Evolutionary conservation across 179 eudicot species (phyloP).

Genomic region (Kewa caespitosa): DNA sequence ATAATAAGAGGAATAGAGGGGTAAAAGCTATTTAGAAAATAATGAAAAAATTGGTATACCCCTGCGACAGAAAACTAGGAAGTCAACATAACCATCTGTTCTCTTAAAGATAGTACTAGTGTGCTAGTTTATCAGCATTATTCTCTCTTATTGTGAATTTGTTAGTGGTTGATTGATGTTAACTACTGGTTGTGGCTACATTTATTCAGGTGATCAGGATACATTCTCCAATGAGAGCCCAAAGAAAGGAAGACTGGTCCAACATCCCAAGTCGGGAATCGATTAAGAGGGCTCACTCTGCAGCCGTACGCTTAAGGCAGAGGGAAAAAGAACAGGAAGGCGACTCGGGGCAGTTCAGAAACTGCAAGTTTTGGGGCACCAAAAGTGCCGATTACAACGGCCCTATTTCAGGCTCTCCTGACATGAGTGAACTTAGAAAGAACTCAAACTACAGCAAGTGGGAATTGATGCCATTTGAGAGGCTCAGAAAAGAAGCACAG

Average conservation of each 20-base stretch:
- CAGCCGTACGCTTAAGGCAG: slow-evolving; percentile 71
- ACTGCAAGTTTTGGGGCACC: slow-evolving; percentile 91
- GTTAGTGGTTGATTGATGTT: not conserved
- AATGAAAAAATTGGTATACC: no score
- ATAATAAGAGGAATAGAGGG: no score
- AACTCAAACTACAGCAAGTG: slow-evolving; percentile 78
- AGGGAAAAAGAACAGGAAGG: slow-evolving; percentile 41
- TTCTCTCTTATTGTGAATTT: no score
- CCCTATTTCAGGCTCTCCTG: slow-evolving; percentile 75
- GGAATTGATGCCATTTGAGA: slow-evolving; percentile 77
- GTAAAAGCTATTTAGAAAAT: no score
- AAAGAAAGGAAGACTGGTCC: slow-evolving; percentile 83
- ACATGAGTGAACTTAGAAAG: slow-evolving; percentile 65
- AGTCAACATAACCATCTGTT: no score
- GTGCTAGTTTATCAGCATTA: no score
- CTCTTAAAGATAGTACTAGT: no score
- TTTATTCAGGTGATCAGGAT: slow-evolving; percentile 74
- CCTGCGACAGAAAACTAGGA: no score
- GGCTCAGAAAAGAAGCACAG: slow-evolving; percentile 67
- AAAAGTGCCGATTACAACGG: slow-evolving; percentile 50
- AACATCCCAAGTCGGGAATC: slow-evolving; percentile 75
- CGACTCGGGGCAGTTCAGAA: slow-evolving; percentile 78
- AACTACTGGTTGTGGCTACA: not conserved
- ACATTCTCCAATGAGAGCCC: slow-evolving; percentile 97
- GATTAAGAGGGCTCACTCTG: slow-evolving; percentile 73